Percentiles rank a stretch among this genome's conserved stretches.
phyloP scores from a whole-genome alignment of 306 rosid species.

The Pterocarpus santalinus region DNA sequence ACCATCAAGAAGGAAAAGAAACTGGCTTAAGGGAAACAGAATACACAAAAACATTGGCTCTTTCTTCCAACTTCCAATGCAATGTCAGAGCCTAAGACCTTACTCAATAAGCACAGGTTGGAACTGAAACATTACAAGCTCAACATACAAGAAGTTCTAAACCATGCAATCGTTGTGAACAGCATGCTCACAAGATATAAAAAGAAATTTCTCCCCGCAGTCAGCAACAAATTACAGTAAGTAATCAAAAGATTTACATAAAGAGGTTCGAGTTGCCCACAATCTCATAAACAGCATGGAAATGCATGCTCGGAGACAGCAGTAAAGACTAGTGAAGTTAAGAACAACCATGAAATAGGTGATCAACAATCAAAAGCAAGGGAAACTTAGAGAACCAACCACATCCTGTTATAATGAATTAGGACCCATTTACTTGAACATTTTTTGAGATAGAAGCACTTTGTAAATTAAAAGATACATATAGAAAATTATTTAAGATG shows the following conservation, averaged over 20 bases:
- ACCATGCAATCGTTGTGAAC: background rate
- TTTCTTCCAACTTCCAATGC: background rate
- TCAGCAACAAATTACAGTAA: background rate
- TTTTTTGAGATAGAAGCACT: too few species aligned
- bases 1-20: too few species aligned
- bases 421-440: background rate
- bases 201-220: background rate
- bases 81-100: slow-evolving; percentile 15
- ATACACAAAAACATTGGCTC: too few species aligned
- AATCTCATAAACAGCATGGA: background rate
- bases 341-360: background rate
- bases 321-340: background rate
- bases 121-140: slow-evolving; percentile 1
- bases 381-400: background rate
- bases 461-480: too few species aligned
- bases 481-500: too few species aligned
- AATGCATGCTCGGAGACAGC: background rate
- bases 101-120: background rate
- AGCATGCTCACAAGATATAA: background rate
- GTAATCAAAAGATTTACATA: background rate
- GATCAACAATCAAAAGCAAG: background rate
- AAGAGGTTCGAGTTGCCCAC: background rate
- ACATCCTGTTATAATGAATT: background rate
- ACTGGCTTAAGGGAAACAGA: too few species aligned
- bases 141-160: slow-evolving; percentile 8